These are phyloP conservation scores for Aspergillus biplanus DNA, from an alignment of 495 filamentous ascomycete species.

Conservation along the genomic window DNA sequence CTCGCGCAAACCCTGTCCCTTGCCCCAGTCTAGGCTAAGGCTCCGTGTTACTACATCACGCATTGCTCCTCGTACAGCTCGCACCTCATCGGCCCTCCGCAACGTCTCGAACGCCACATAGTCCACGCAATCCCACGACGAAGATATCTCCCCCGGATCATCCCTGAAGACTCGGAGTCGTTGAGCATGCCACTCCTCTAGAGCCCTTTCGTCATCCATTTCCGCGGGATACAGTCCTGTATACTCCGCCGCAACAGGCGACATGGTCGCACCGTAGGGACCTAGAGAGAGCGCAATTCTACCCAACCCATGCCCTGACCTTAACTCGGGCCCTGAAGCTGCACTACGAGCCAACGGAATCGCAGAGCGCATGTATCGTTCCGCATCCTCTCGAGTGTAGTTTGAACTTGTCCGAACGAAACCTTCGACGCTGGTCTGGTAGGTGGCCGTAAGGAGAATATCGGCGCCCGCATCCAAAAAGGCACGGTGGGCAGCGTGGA, in stretches of 20 bases:
- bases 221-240: conserved; percentile 58
- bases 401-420: conserved; percentile 46
- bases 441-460: conserved; percentile 65
- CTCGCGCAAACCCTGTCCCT: background rate
- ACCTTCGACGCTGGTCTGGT: conserved; percentile 61
- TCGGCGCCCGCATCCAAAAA: conserved; percentile 60
- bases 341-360: conserved; percentile 28
- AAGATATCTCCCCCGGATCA: conserved; percentile 17
- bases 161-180: conserved; percentile 53
- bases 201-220: conserved; percentile 43
- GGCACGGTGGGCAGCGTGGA: conserved; percentile 54
- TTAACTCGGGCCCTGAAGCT: background rate
- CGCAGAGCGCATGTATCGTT: conserved; percentile 31
- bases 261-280: conserved; percentile 67
- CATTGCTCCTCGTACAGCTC: conserved; percentile 57
- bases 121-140: conserved; percentile 36
- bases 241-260: conserved; percentile 62
- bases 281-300: conserved; percentile 59
- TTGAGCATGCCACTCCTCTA: conserved; percentile 59
- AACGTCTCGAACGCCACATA: conserved; percentile 70
- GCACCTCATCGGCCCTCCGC: conserved; percentile 59
- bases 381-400: conserved; percentile 14
- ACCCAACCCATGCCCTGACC: background rate
- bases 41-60: conserved; percentile 25
- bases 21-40: background rate